Conservation (phyloP, 2,329 filamentous ascomycete genomes). For the Pseudogymnoascus sp. region DNA sequence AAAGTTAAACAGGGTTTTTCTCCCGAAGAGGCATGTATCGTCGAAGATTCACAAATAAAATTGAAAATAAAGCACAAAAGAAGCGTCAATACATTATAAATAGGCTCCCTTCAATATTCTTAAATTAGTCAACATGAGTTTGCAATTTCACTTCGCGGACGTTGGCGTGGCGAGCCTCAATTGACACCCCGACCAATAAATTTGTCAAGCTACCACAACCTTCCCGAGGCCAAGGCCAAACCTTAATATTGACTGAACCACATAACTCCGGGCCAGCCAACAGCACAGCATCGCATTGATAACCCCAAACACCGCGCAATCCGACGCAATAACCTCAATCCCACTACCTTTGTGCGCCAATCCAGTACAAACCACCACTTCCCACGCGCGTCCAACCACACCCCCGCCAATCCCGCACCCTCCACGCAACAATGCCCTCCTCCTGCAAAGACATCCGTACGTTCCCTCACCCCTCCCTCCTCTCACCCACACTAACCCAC, state of each 20-base stretch:
- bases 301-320: background rate
- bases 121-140: background rate
- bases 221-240: background rate
- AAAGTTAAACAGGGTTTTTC: background rate
- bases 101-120: background rate
- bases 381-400: background rate
- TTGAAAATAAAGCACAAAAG: background rate
- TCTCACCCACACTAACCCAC: background rate
- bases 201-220: background rate
- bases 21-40: background rate
- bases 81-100: background rate
- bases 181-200: background rate
- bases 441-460: constrained; percentile 95
- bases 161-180: background rate
- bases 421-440: constrained; percentile 62
- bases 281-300: constrained; percentile 4
- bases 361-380: background rate
- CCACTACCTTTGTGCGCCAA: background rate
- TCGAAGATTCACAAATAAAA: background rate
- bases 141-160: background rate
- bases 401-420: background rate
- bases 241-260: constrained; percentile 3
- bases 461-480: constrained; percentile 6
- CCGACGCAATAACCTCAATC: background rate
- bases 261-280: background rate